phyloP scores from a whole-genome alignment of 495 filamentous ascomycete genomes.

The Aspergillus indologenus region DNA sequence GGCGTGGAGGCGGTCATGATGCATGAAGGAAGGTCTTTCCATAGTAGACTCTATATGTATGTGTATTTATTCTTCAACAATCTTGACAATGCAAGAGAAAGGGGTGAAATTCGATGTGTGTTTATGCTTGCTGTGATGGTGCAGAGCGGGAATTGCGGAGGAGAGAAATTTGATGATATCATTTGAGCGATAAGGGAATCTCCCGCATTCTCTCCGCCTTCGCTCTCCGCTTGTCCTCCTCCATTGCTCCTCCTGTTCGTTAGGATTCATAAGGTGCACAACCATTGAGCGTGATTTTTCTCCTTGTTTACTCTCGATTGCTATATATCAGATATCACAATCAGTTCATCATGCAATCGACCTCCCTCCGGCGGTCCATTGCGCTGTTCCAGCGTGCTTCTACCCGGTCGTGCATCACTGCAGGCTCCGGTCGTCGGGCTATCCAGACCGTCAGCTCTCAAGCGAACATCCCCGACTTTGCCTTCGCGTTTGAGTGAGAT shows the following conservation, averaged over 20 bases:
- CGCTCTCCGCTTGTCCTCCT: conserved; percentile 28
- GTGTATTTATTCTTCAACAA: not conserved
- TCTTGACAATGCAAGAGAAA: not conserved
- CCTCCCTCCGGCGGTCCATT: conserved; percentile 28
- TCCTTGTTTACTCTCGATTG: too few relatives aligned
- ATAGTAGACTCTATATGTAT: not conserved
- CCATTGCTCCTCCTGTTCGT: not conserved
- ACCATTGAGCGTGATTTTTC: too few relatives aligned
- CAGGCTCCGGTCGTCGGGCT: conserved; percentile 19
- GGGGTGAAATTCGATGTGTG: not conserved
- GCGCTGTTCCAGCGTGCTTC: conserved; percentile 28
- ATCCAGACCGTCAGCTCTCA: conserved; percentile 35
- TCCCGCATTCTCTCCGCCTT: not conserved
- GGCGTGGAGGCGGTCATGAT: conserved; percentile 8
- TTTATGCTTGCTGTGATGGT: conserved; percentile 9
- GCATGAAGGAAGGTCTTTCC: not conserved
- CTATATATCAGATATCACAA: not conserved
- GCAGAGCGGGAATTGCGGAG: conserved; percentile 1
- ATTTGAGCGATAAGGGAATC: conserved; percentile 43
- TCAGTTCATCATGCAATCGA: conserved; percentile 24
- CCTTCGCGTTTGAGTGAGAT: conserved; percentile 82
- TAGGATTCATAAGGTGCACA: not conserved
- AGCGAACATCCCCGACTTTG: conserved; percentile 54
- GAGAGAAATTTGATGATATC: conserved; percentile 8
- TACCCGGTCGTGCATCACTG: conserved; percentile 19